Conservation (phyloP, 768 basidiomycete species). For the Dentipellis fragilis region DNA sequence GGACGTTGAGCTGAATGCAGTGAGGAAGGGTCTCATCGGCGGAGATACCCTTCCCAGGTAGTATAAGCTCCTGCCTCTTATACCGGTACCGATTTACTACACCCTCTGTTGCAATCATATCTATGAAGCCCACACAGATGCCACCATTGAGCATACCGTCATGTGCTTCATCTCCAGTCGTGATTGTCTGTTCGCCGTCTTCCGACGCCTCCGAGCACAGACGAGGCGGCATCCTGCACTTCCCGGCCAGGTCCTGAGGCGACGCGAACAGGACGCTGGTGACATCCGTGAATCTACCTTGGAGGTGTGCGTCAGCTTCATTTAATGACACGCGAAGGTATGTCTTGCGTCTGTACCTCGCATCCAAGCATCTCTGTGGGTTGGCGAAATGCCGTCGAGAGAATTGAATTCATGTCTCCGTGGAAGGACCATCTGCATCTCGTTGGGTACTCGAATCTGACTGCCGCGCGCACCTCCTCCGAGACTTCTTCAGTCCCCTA, state of each 20-base stretch:
- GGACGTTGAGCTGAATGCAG: conserved; percentile 11
- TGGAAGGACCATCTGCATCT: no score
- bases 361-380: no score
- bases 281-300: conserved; percentile 40
- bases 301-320: background rate
- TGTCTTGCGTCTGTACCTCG: background rate
- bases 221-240: conserved; percentile 38
- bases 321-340: no score
- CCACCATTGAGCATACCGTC: conserved; percentile 74
- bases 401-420: no score
- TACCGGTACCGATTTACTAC: no score
- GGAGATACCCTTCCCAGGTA: no score
- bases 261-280: conserved; percentile 41
- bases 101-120: no score
- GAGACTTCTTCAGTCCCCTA: no score
- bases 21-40: conserved; percentile 15
- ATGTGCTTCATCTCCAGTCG: conserved; percentile 67
- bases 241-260: conserved; percentile 42
- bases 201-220: conserved; percentile 30
- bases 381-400: no score
- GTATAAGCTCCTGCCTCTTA: no score
- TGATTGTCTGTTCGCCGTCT: conserved; percentile 39
- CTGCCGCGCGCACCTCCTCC: no score
- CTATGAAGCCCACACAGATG: conserved; percentile 57
- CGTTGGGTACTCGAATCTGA: no score